Evolutionary conservation across 306 rosid species (phyloP).

Genomic region (Medicago truncatula): MtrunA17r5.0-ANR NC_053047.1:3335001-3335500

Average conservation of each 20-base stretch:
- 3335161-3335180: slow-evolving; percentile 83
- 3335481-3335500: too few species aligned
- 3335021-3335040: slow-evolving; percentile 44
- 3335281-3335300: neutral
- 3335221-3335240: slow-evolving; percentile 98
- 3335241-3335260: slow-evolving; percentile 98
- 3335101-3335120: slow-evolving; percentile 79
- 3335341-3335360: neutral
- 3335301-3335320: slow-evolving; percentile 26
- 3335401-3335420: too few species aligned
- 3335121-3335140: slow-evolving; percentile 93
- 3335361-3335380: neutral
- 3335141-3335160: slow-evolving; percentile 90
- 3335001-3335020: slow-evolving; percentile 43
- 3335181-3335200: slow-evolving; percentile 95
- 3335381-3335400: too few species aligned
- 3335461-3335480: too few species aligned
- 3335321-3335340: slow-evolving; percentile 9
- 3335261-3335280: slow-evolving; percentile 37
- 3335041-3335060: slow-evolving; percentile 27
- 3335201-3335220: slow-evolving; percentile 83
- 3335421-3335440: too few species aligned
- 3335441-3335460: too few species aligned
- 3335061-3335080: slow-evolving; percentile 2
- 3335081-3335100: slow-evolving; percentile 22